phyloP scores from a whole-genome alignment of 176 grass and related monocot species.

The Avena sativa region DNA sequence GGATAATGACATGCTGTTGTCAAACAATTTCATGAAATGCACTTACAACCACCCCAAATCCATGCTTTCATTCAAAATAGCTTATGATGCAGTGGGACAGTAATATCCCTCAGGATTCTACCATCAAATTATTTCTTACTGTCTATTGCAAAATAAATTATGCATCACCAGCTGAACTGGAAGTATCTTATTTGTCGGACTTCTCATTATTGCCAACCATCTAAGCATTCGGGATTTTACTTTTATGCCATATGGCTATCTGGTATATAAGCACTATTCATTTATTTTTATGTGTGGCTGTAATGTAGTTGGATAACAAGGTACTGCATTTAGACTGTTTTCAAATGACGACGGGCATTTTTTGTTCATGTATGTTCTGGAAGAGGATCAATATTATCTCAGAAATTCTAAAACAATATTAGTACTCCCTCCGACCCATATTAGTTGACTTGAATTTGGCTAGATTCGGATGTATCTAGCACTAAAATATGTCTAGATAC shows the following conservation, averaged over 20 bases:
- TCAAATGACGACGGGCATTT: neutral
- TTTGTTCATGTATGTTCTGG: neutral
- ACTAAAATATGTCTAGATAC: too few relatives aligned
- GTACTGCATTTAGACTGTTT: neutral
- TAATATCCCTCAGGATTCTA: neutral
- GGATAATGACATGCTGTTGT: slow-evolving; percentile 86
- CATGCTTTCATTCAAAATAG: neutral
- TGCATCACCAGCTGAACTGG: neutral
- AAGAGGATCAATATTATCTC: neutral
- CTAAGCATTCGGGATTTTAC: neutral
- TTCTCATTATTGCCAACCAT: neutral
- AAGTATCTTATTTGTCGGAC: neutral
- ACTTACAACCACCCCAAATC: too few relatives aligned
- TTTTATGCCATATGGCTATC: neutral
- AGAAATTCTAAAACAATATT: neutral
- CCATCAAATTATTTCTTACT: neutral
- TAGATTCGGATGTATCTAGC: too few relatives aligned
- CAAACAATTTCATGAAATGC: slow-evolving; percentile 34
- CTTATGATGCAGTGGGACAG: neutral
- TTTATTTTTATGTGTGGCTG: neutral
- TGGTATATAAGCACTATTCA: neutral
- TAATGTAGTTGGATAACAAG: neutral
- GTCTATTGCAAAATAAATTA: neutral
- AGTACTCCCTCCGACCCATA: too few relatives aligned
- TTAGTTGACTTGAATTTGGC: too few relatives aligned